Evolutionary conservation across 225 moss, liverwort and hornwort species (phyloP), one percentile per base, ranked within the genome.

Genomic region (Bryum argenteum): DNA sequence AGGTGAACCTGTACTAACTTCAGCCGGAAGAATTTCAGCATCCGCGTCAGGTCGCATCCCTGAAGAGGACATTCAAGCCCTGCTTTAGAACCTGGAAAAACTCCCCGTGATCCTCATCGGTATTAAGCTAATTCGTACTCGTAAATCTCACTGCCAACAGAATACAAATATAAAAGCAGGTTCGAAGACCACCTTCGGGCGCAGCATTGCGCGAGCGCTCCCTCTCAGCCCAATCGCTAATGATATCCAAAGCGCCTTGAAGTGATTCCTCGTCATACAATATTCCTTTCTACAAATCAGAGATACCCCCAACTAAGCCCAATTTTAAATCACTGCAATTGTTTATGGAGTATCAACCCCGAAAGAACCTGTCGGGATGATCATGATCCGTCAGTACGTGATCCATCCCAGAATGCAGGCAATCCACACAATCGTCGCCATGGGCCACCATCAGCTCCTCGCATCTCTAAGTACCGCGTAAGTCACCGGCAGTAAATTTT

Each of bases 381-480:
- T n/a, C n/a, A n/a, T n/a, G n/a, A n/a, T n/a, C n/a, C n/a, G n/a
- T n/a, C n/a, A n/a, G n/a, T n/a, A n/a, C n/a, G n/a, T n/a, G n/a
- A n/a, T n/a, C n/a, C n/a, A n/a, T n/a, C n/a, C 93, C 93, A 93
- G 67, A 93, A 93, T 11, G 93, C 91, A 77, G 93, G 93, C 70
- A 93, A 68, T 12, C 90, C 93, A 84, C 91, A 93, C 71, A 93
- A 73, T 64, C 85, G 80, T 50, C 85, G 90, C 93, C 93, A 93
- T 58, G 93, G 93, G 44, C 93, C 93, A 14, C 90, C 91, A 74
- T 93, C 93, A 63, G 93, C 93, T 73, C 93, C 93, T 74, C 93
- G 89, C 93, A 93, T 93, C 78, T 93, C 90, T 74, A 93, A 74
- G 71, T 93, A 93, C 8, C 93, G 88, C 66, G 89, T 93, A 38